A percentile compares a stretch with the other conserved stretches of the same genome.
Conservation (phyloP, 768 basidiomycete genomes). For the Amanita jacksonii region DNA sequence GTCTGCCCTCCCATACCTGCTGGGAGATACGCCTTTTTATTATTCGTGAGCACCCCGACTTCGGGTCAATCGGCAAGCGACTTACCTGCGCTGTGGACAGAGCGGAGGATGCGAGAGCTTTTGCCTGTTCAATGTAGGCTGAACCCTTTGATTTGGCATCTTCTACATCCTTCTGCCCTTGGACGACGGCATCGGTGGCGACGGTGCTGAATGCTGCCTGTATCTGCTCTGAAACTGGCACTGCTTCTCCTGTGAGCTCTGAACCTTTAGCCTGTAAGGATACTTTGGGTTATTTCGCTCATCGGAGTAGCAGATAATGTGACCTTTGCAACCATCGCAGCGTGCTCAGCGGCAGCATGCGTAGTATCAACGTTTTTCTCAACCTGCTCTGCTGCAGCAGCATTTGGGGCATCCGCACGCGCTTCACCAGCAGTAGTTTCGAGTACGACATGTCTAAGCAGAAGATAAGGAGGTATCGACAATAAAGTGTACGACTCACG, state of each 20-base stretch:
- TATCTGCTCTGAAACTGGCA: conserved; percentile 27
- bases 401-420: conserved; percentile 36
- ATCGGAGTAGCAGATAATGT: conserved; percentile 1
- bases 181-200: conserved; percentile 39
- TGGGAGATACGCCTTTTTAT: conserved; percentile 15
- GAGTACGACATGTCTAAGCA: conserved; percentile 23
- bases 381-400: conserved; percentile 27
- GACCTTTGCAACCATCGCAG: conserved; percentile 46
- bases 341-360: conserved; percentile 33
- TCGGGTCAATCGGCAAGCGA: not conserved
- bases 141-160: conserved; percentile 34
- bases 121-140: conserved; percentile 48
- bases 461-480: not conserved
- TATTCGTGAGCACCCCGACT: conserved; percentile 5
- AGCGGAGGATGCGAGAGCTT: conserved; percentile 32
- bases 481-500: not conserved
- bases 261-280: conserved; percentile 24
- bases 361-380: conserved; percentile 33
- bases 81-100: conserved; percentile 37
- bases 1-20: conserved; percentile 3
- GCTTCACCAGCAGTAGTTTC: conserved; percentile 50
- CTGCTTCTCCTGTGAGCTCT: conserved; percentile 13
- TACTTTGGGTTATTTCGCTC: conserved; percentile 13
- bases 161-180: conserved; percentile 45
- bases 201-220: conserved; percentile 21